Conservation (phyloP, 192 early-diverging fungal species). For the Umbelopsis vinacea region DNA sequence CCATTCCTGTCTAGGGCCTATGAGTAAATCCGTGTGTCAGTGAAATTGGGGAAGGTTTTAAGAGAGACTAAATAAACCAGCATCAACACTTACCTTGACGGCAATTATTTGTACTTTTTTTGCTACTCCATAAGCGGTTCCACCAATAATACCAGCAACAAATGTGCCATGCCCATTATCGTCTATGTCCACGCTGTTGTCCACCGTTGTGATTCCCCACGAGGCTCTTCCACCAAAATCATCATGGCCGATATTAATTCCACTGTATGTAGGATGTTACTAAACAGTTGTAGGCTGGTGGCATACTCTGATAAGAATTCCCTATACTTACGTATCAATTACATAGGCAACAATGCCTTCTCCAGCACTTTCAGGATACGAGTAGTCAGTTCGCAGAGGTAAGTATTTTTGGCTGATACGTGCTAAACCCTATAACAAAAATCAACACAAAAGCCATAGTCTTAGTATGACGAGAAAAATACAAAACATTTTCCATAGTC, state of each 20-base stretch:
- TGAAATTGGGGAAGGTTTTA: neutral
- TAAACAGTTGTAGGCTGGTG: no score
- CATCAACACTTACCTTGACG: conserved; percentile 59
- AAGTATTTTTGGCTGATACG: conserved; percentile 49
- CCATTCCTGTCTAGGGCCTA: conserved; percentile 45
- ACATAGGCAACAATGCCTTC: conserved; percentile 64
- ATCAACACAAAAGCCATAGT: no score
- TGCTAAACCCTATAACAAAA: conserved; percentile 49
- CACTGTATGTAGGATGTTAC: conserved; percentile 12
- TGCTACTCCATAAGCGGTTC: conserved; percentile 70
- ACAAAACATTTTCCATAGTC: neutral
- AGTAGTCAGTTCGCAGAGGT: conserved; percentile 50
- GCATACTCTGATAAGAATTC: neutral
- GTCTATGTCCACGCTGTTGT: conserved; percentile 44
- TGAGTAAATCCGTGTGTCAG: neutral
- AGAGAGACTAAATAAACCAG: neutral
- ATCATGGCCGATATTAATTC: conserved; percentile 50
- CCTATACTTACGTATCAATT: conserved; percentile 58
- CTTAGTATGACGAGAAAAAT: no score
- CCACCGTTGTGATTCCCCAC: conserved; percentile 53
- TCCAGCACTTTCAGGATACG: conserved; percentile 45
- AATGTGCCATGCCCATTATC: conserved; percentile 61
- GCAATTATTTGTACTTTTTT: conserved; percentile 75
- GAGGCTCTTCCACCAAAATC: conserved; percentile 59
- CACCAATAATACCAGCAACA: conserved; percentile 57